Evolutionary conservation across 1,284 basidiomycete genomes (phyloP), one percentile per base, ranked within the genome.

Genomic region (Peniophora sp.): DNA sequence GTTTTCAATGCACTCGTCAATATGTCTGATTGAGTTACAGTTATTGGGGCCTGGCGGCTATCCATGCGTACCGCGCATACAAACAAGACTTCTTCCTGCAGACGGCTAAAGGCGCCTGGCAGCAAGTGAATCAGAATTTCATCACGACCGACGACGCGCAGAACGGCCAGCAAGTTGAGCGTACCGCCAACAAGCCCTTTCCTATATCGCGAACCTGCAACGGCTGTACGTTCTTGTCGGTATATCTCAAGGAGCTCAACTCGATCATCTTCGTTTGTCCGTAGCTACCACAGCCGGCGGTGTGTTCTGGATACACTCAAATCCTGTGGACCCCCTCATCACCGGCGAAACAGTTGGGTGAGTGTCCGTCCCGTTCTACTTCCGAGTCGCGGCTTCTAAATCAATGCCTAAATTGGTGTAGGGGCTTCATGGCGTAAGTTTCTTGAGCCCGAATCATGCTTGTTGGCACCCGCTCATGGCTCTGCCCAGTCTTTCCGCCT

Each of bases 221-320:
- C 2, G 52, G 53, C 34, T 32, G 20, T 1, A 50, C 46, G 36
- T 50, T 49, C 5, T 14, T 35, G 10, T 36, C 48, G 39, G 5
- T 5, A 10, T 47, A 12, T 12, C 27, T 5, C 27, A 32, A 6
- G 27, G n/a, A n/a, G n/a, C n/a, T 32, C 27, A 5, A 32, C 27
- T 12, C 27, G 27, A 32, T 32, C 27, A 32, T 32, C 27, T 32
- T 32, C 27, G 5, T 32, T 32, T 12, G 5, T 6, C 27, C 27
- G 20, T 16, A 41, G 39, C 39, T 6, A 41, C 39, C 8, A 41
- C 39, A 8, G 39, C 39, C 5, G 39, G 39, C 16, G 39, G 39
- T n/a, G 39, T 41, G 6, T 41, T 41, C 20, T 41, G 39, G 39
- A 22, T 41, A 5, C 39, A 22, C 20, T 22, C 39, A 5, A 41